Conservation (phyloP, 305 asterid species). For the Solanum aculeatissimum region DNA sequence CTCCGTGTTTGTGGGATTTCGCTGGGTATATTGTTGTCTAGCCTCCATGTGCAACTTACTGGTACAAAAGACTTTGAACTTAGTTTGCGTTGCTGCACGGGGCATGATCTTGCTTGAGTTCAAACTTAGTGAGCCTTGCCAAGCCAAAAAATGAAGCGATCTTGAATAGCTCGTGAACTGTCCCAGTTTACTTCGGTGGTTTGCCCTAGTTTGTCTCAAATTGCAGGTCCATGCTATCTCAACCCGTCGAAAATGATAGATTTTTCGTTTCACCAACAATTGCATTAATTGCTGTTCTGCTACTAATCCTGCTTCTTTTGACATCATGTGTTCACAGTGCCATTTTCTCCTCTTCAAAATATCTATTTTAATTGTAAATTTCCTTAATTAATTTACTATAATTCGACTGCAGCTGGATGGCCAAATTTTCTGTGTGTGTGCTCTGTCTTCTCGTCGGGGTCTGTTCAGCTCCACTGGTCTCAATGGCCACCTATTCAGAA, state of each 20-base stretch:
- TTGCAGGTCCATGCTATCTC: neutral
- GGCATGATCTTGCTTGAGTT: neutral
- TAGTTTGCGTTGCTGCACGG: neutral
- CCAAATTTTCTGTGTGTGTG: conserved; percentile 96
- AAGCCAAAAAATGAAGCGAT: neutral
- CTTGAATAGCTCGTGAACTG: neutral
- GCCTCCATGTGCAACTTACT: neutral
- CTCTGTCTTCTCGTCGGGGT: conserved; percentile 97
- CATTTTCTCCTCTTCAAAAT: neutral
- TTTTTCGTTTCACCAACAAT: neutral
- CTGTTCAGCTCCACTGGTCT: conserved; percentile 97
- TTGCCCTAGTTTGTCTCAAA: neutral
- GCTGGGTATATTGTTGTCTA: neutral
- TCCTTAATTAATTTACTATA: neutral
- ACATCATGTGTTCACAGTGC: neutral
- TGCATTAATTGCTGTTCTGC: neutral
- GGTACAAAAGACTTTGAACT: neutral
- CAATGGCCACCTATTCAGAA: conserved; percentile 88
- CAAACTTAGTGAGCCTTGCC: neutral
- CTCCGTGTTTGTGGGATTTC: neutral
- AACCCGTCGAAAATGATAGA: neutral
- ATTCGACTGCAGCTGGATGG: conserved; percentile 82
- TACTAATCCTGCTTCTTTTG: neutral
- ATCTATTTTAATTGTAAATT: neutral
- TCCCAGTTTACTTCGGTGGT: neutral